Base-by-base conservation (phyloP, 2,329 filamentous ascomycete species). In the Phyllosticta citrichinensis region DNA sequence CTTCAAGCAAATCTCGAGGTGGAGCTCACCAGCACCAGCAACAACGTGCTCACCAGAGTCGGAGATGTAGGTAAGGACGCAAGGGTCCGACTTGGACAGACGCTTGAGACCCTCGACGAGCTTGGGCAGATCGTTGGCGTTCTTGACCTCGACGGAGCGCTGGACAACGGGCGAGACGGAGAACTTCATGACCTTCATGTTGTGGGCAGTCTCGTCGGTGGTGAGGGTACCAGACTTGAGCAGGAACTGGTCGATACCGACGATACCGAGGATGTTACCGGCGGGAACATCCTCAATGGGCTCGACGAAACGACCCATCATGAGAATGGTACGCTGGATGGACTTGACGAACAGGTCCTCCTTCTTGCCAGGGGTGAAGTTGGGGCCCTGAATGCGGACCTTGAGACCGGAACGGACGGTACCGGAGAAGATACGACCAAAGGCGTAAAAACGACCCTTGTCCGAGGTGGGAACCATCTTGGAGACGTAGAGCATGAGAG, bases 161-260 rank as follows among this genome's bases (percentile, higher is more conserved):
- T 89, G 93, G 69, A 99, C 94, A 81, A 99, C 94, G 73, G 94
- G 94, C 64, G 94, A 97, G 77, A 99, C 94, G 75, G 94, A 99
- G 89, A 99, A 99, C 85, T 97, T 97, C 94, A 99, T 99, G 82
- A 99, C 94, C 88, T 97, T 97, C 74, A 99, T 83, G 88, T 99
- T 99, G 88, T 99, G 94, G 77, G 94, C 93, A 68, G 91, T 95
- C 70, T 99, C 94, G 76, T 84, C 87, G 77, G 93, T 97, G 80
- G 92, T 96, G 73, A 99, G 89, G 74, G 94, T 99, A 88, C 94
- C 94, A 77, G 94, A 97, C 88, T 99, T 99, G 84, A 99, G 91
- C 84, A 99, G 84, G 90, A 97, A 99, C 87, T 99, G 94, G 79
- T 99, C 94, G 72, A 99, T 91, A 87, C 94, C 94, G 76, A 99